Conservation (phyloP, 1,139 yeast species). For the Hemisphaericaspora xylanilytica region DNA sequence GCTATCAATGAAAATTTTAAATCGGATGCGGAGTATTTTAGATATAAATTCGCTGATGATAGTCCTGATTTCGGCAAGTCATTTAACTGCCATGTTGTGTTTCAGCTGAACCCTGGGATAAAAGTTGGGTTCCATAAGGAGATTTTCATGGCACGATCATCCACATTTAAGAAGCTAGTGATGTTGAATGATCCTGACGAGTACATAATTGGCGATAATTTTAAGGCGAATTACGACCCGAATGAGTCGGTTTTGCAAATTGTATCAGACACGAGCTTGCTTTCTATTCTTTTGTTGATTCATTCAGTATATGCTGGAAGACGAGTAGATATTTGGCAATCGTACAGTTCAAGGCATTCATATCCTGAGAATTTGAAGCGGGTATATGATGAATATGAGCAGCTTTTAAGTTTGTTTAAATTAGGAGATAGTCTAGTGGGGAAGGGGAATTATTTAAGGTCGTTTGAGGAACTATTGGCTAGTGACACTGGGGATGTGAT, state of each 20-base stretch:
- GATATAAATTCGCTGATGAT: slow-evolving; percentile 7
- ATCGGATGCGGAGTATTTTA: slow-evolving; percentile 16
- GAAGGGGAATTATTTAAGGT: slow-evolving; percentile 1
- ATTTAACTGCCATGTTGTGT: slow-evolving; percentile 25
- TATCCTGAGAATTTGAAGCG: slow-evolving; percentile 11
- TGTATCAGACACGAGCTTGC: slow-evolving; percentile 20
- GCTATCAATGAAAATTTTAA: slow-evolving; percentile 14
- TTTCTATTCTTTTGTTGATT: slow-evolving; percentile 31
- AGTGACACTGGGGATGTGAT: slow-evolving; percentile 23
- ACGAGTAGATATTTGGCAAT: slow-evolving; percentile 14
- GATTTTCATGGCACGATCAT: slow-evolving; percentile 29
- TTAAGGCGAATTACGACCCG: slow-evolving; percentile 24
- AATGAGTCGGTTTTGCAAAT: slow-evolving; percentile 17
- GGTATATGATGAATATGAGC: slow-evolving; percentile 11
- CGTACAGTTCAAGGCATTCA: slow-evolving; percentile 10
- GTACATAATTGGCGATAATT: slow-evolving; percentile 16
- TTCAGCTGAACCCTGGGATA: slow-evolving; percentile 17
- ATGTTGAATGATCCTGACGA: slow-evolving; percentile 17
- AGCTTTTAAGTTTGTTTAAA: slow-evolving; percentile 9
- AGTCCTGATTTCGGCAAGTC: slow-evolving; percentile 14
- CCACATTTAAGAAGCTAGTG: slow-evolving; percentile 24
- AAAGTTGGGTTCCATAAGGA: slow-evolving; percentile 31
- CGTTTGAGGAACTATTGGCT: slow-evolving; percentile 16
- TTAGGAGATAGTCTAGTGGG: slow-evolving; percentile 4
- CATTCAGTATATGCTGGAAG: slow-evolving; percentile 36